Base-by-base conservation (phyloP, 768 basidiomycete genomes). In the Symmetrospora coprosmae region DNA sequence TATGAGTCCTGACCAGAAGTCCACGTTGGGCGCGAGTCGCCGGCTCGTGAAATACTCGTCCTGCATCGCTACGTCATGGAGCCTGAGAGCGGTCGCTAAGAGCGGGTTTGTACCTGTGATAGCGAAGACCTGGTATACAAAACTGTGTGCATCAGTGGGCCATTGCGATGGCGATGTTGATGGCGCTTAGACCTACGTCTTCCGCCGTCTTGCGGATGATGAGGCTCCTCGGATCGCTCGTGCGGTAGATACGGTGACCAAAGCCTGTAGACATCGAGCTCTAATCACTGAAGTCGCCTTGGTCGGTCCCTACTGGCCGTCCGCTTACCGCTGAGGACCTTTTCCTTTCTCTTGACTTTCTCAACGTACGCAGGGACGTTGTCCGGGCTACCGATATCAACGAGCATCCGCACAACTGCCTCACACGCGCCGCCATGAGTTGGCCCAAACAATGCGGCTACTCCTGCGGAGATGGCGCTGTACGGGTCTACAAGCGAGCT, bases 401-500 rank as follows among this genome's bases (percentile, higher is more conserved):
- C 78, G 39, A 92, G 76, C 90, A 92, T 92, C 14, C 90, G 82
- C 69, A 92, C 88, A 63, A 92, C 89, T 4, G 89, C 67, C 72
- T 92, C 88, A 66, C 89, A 89, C 2, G 88, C 89, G 50, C 88
- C 87, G 65, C 87, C 86, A 56, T 79, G 69, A 50, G 31, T 60
- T 56, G 39, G 64, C 8, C 25, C 49, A 21, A 88, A 92, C 64
- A 92, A 71, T 4, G 86, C 88, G 16, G 89, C 88, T 66, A 85
- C 86, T 1, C 86, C 88, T 38, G 87, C 85, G 2, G 87, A 81
- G 59, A 91, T 79, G 2, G 86, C 87, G 41, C 83, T 85, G 71
- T 85, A 92, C 0, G 89, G 89, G 70, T 92, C 89, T 1, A 88
- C 88, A 31, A 92, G 77, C 8, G 89, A 89, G 63, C 84, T 86